A percentile compares a stretch with the other conserved stretches of the same genome.
phyloP scores from a whole-genome alignment of 2,329 filamentous ascomycete species.

The Teratosphaeria pseudoeucalypti region DNA sequence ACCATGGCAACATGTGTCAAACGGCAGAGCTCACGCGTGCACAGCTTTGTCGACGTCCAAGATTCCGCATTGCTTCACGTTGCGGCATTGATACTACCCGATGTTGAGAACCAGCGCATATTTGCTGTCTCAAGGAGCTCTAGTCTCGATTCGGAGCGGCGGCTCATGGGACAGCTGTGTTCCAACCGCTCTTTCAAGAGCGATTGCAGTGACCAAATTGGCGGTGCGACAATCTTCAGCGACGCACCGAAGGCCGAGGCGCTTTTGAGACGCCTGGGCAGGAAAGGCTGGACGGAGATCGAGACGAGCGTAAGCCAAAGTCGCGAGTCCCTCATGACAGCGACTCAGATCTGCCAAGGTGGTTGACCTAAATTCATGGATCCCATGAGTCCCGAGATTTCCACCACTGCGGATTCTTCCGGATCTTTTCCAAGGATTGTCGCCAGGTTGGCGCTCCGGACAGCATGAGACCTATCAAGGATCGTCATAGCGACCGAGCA shows the following conservation, averaged over 20 bases:
- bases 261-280: slow-evolving; percentile 22
- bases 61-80: slow-evolving; percentile 43
- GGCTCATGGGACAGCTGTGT: slow-evolving; percentile 24
- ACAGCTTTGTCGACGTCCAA: slow-evolving; percentile 35
- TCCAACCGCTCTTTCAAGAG: slow-evolving; percentile 28
- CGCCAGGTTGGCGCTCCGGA: neutral
- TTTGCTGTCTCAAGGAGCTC: slow-evolving; percentile 39
- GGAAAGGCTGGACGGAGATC: slow-evolving; percentile 14
- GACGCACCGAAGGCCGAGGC: slow-evolving; percentile 17
- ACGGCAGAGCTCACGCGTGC: neutral
- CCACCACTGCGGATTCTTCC: no score
- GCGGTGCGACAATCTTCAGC: slow-evolving; percentile 13
- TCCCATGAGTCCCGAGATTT: neutral
- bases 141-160: slow-evolving; percentile 34
- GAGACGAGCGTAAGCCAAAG: slow-evolving; percentile 7
- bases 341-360: neutral
- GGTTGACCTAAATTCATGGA: neutral
- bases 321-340: slow-evolving; percentile 1
- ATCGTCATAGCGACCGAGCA: neutral
- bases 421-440: neutral
- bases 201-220: slow-evolving; percentile 13
- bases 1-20: neutral
- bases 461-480: neutral
- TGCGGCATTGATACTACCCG: slow-evolving; percentile 35
- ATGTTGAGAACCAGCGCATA: slow-evolving; percentile 39